phyloP scores from a whole-genome alignment of 2,329 filamentous ascomycete genomes.

The Ceratocystis albifundus region DNA sequence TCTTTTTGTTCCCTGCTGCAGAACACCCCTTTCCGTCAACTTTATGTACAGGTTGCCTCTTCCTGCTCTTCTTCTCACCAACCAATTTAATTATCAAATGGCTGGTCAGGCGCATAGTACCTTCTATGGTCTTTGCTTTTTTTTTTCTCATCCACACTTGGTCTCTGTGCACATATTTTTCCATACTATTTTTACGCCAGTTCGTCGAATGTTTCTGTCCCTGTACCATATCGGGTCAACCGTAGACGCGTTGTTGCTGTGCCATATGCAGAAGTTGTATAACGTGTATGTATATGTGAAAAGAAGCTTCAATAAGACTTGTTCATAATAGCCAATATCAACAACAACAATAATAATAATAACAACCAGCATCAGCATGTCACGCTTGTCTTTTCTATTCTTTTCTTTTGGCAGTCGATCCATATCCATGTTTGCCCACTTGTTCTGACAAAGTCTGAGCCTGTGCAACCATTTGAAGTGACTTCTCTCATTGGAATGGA shows the following conservation, averaged over 20 bases:
- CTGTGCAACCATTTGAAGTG: background rate
- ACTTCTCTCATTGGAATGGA: no score
- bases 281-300: background rate
- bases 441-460: background rate
- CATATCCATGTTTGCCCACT: conserved; percentile 9
- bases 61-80: background rate
- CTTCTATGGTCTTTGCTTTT: background rate
- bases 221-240: conserved; percentile 6
- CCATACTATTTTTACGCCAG: conserved; percentile 9
- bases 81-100: conserved; percentile 8
- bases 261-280: background rate
- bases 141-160: background rate
- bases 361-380: background rate
- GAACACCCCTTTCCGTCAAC: background rate
- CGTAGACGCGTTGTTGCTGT: background rate
- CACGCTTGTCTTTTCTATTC: background rate
- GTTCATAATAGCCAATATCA: background rate
- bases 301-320: conserved; percentile 5
- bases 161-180: background rate
- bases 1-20: background rate
- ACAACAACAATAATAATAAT: background rate
- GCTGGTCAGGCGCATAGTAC: background rate
- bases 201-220: conserved; percentile 10
- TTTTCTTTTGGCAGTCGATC: conserved; percentile 8
- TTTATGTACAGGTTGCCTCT: background rate